phyloP scores from a whole-genome alignment of 2,329 filamentous ascomycete genomes.

The Aspergillus pseudoviridinutans region DNA sequence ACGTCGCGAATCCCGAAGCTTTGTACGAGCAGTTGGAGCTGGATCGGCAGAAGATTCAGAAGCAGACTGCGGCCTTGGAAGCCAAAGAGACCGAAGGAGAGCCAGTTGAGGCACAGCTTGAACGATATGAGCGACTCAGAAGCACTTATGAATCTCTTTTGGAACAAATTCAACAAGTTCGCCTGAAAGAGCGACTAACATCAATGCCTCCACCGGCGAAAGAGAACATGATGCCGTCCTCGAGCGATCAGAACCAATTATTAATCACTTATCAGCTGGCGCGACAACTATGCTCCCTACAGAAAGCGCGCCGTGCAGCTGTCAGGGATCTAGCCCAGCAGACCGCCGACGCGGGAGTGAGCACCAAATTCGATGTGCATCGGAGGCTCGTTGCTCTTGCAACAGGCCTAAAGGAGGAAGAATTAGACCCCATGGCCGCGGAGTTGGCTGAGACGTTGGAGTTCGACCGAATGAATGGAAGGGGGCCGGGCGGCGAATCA shows the following conservation, averaged over 20 bases:
- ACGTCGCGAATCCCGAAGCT: constrained; percentile 40
- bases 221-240: constrained; percentile 11
- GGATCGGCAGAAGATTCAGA: constrained; percentile 42
- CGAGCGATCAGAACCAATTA: constrained; percentile 29
- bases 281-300: constrained; percentile 29
- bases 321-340: constrained; percentile 42
- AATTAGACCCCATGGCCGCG: constrained; percentile 45
- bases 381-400: constrained; percentile 45
- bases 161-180: constrained; percentile 40
- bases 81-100: constrained; percentile 37
- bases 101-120: constrained; percentile 32
- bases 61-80: constrained; percentile 33
- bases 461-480: constrained; percentile 40
- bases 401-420: constrained; percentile 45
- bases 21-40: constrained; percentile 41
- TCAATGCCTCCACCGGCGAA: constrained; percentile 12
- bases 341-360: constrained; percentile 43
- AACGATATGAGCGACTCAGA: constrained; percentile 37
- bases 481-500: constrained; percentile 23
- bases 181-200: constrained; percentile 31
- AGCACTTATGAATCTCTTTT: constrained; percentile 40
- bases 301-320: constrained; percentile 32
- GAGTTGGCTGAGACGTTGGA: constrained; percentile 45
- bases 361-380: constrained; percentile 45
- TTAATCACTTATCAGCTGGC: constrained; percentile 27